Evolutionary conservation across 371 early-diverging fungal genomes (phyloP), one percentile per base, ranked within the genome.

Genomic region (Saksenaea vasiformis): DNA sequence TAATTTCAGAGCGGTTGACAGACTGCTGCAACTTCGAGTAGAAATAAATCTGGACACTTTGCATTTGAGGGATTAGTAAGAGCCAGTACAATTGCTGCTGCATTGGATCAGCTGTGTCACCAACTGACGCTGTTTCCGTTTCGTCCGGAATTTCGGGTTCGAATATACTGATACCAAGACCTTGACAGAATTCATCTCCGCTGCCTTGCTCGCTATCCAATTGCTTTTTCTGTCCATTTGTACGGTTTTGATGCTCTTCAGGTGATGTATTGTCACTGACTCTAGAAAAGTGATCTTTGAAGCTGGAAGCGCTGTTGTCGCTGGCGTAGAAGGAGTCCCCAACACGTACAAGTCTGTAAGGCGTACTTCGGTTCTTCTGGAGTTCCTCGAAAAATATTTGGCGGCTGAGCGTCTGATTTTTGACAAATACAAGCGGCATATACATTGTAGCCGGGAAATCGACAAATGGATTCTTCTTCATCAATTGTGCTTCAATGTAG

Each of bases 21-120:
- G 76, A 76, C 34, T 84, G 76, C 9, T 87, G 78, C 15, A 80
- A 67, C 68, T 89, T 88, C 0, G 91, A 92, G 67, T 89, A 92
- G 60, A 90, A 90, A 62, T 85, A 87, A 24, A 93, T 69, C 47
- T 88, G 87, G 0, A 89, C 85, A 15, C 76, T 75, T 0, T 76
- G 66, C 2, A 75, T 79, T 39, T 76, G 84, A 15, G 91, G 86
- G 2, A 84, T 82, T 3, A 91, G 58, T 19, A 91, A 69, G 10
- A 91, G 64, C 92, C 92, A 93, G 60, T 89, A 92, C 1, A 72
- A 59, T 54, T 71, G 80, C 13, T 74, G 67, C n/a, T 59, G 47
- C 1, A 37, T 56, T 14, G 64, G n/a, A 17, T 62, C 28, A 17
- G 24, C 28, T 5, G 26, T 19, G 8, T 47, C 57, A 0, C 56